phyloP scores from a whole-genome alignment of 163 green algal species.

The Smithsoniella earleae region DNA sequence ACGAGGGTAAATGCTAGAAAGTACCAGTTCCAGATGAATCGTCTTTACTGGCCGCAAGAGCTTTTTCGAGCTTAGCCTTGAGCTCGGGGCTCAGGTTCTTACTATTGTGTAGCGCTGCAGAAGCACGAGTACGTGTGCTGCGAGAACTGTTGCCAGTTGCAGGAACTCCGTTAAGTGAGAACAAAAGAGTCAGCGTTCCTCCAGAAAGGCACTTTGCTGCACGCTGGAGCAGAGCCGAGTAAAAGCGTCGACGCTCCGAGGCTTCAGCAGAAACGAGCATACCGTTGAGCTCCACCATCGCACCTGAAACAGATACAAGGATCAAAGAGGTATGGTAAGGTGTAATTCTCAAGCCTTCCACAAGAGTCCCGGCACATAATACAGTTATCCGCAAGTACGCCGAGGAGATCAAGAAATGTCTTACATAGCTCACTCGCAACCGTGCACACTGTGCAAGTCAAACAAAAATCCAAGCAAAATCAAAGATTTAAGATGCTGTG shows the following conservation, averaged over 20 bases:
- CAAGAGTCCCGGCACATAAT: no score
- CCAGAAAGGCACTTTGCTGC: slow-evolving; percentile 7
- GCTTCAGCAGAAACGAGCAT: slow-evolving; percentile 17
- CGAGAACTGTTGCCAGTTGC: background rate
- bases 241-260: slow-evolving; percentile 12
- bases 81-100: slow-evolving; percentile 21
- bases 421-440: no score
- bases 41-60: background rate
- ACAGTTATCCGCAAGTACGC: no score
- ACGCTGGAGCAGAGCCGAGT: slow-evolving; percentile 26
- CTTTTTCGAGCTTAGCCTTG: background rate
- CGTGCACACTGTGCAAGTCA: no score
- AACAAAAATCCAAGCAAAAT: no score
- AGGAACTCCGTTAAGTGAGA: background rate
- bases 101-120: background rate
- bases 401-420: no score
- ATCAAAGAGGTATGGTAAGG: no score
- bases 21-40: background rate
- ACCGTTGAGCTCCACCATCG: slow-evolving; percentile 5
- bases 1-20: no score
- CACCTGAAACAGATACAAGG: no score
- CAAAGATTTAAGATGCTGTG: no score
- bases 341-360: no score
- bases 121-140: background rate
- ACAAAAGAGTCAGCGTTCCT: background rate